Evolutionary conservation across 2,329 filamentous ascomycete genomes (phyloP), one percentile per base, ranked within the genome.

Genomic region (Chaetomiaceae sp.): DNA sequence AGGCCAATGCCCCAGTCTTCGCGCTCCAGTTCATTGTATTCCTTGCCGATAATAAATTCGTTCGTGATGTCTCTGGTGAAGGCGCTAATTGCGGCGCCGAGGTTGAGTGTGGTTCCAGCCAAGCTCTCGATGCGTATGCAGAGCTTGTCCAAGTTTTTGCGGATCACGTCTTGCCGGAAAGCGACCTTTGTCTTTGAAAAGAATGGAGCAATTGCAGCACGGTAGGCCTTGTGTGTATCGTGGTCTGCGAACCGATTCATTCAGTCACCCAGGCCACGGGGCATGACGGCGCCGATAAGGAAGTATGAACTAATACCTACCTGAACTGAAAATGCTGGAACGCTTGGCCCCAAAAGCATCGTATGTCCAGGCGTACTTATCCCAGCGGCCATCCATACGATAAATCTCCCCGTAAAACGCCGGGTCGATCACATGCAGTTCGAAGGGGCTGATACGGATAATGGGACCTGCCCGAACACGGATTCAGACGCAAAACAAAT

Each of bases 361-460:
- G n/a, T 43, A 43, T 6, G 18, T 36, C 49, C 49, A 51, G 2
- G 41, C 49, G n/a, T 45, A 45, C 30, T 51, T 51, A 24, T 51
- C 34, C 41, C 49, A 45, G 6, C 39, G 45, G 3, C 41, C 42
- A 12, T 51, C 42, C 27, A 42, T 37, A 14, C 50, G 46, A 34
- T 63, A 64, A 9, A 64, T 45, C 4, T 45, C 56, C 38, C 57
- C 52, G 37, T 58, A 58, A 47, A 57, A 63, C 1, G 51, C 45
- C 2, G 59, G 41, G 18, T 61, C 58, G 17, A 42, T 49, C 22
- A 65, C 51, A 38, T 66, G 62, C 3, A 66, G 37, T 46, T 66
- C 65, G 22, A 58, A 45, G 0, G 64, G 60, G 27, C 58, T 64
- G 48, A 66, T 60, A 7, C 62, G 55, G 30, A 66, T 51, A n/a